Base-by-base conservation (phyloP, 257 asterid species). In the Leonotis leonurus region DNA sequence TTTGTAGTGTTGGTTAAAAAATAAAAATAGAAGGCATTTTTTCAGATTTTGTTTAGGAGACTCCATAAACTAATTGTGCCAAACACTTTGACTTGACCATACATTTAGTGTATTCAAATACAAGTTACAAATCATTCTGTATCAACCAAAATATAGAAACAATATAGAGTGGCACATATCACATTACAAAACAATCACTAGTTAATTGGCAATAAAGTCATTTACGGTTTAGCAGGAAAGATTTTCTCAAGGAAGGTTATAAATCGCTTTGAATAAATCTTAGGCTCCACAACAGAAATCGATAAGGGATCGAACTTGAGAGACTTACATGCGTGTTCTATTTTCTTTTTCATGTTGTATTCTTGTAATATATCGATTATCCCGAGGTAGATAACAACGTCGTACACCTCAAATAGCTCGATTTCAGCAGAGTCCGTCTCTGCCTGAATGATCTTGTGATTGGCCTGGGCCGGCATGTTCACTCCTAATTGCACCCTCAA, bases 401-500 rank as follows among this genome's bases (percentile, higher is more conserved):
- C 97, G 29, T 92, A 89, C 25, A 89, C 95, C 83, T 89, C 97
- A 52, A 86, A 89, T 8, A 92, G 94, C 64, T 92, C 97, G 2
- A 80, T 81, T 70, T 83, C 91, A 5, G 75, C 74, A 5, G 91
- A 69, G 69, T 70, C 84, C 0, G 72, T 64, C 49, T 81, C 85
- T 3, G 80, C 83, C 72, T 78, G 86, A 73, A 51, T 44, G 21
- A 89, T 76, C 64, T 77, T 92, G 72, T 67, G 85, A 69, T 79
- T 81, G 56, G 94, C 99, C 80, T 86, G 94, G 45, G 99, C 97
- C 5, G 99, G 99, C 99, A 92, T 92, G 88, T 92, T 83, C 24
- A 92, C 99, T 13, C 99, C 99, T 48, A 92, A 59, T 65, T 92
- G 99, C 65, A 92, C 99, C 75, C 96, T 81, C 64, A 92, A 81